Evolutionary conservation across 495 filamentous ascomycete species (phyloP), one percentile per base, ranked within the genome.

Genomic region (Penicillium lividum): DNA sequence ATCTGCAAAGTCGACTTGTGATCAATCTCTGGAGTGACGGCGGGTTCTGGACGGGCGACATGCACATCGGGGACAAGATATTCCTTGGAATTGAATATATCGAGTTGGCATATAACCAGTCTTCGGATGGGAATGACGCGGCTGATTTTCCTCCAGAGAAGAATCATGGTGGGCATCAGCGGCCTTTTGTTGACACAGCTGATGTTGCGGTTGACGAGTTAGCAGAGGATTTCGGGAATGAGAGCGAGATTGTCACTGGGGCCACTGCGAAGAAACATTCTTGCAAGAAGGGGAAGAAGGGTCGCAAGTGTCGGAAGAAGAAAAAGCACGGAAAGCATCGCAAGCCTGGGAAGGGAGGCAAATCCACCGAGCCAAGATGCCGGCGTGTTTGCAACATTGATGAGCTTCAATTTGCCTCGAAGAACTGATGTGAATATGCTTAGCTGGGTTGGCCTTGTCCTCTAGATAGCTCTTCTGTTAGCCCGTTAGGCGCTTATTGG

Each of bases 11-110:
- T 56, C 76, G 82, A 51, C 58, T 93, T 22, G 81, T 87, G 5
- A 64, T 92, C 40, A 92, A 92, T 58, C 80, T 89, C 34, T 93
- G 89, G 89, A 87, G 86, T 66, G 84, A 92, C 63, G 89, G 89
- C 0, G 86, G 88, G 0, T 61, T 71, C 4, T 93, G 89, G 89
- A 82, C 85, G 1, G 89, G 89, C 1, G 86, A 90, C 59, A 88
- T 93, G 87, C 76, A 60, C 8, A 62, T 82, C 2, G 77, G 77
- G 0, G 75, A 81, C 3, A 78, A 79, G 28, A 87, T 89, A 4
- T 81, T 82, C 53, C 69, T 91, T 62, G 86, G 88, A 61, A 78
- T 93, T 29, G 85, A 91, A 65, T 91, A 86, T 82, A 82, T 92
- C 25, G 88, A 92, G 63, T 62, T 92, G 57, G 80, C 84, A 4